These are phyloP conservation scores for Barnettozyma populi DNA, from an alignment of 805 yeast species.

Conservation along the genomic window DNA sequence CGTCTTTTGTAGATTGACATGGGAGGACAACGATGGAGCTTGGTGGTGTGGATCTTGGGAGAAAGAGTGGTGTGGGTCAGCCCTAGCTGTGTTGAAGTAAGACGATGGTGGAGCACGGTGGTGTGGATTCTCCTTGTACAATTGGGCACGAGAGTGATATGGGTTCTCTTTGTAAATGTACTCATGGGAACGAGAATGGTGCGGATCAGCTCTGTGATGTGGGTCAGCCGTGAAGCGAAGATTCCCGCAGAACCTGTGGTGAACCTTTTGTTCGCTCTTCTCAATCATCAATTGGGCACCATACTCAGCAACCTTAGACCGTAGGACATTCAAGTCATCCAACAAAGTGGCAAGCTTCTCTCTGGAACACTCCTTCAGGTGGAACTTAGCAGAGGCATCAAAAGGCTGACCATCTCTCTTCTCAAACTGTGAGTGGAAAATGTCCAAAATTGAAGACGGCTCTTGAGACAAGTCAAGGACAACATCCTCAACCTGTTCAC, in stretches of 20 bases:
- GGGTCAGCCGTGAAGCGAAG: neutral
- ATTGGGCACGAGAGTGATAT: neutral
- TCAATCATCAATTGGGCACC: constrained; percentile 3
- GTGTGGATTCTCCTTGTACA: neutral
- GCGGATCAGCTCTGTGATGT: neutral
- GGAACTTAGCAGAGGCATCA: neutral
- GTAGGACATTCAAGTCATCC: constrained; percentile 7
- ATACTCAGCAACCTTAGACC: constrained; percentile 3
- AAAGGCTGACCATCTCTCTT: constrained; percentile 8
- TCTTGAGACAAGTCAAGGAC: constrained; percentile 7
- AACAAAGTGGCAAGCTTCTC: constrained; percentile 7
- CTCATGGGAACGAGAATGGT: no score
- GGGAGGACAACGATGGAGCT: neutral
- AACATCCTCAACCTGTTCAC: constrained; percentile 1
- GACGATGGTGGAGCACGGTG: no score
- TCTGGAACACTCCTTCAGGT: constrained; percentile 8
- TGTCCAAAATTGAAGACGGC: constrained; percentile 5
- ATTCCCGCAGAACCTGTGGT: neutral
- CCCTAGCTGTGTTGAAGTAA: no score
- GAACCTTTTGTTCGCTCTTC: neutral
- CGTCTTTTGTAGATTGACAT: neutral
- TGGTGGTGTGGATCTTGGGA: neutral
- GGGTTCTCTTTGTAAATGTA: neutral
- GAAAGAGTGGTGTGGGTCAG: neutral
- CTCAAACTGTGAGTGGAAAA: constrained; percentile 4